phyloP scores from a whole-genome alignment of 768 basidiomycete genomes.

The Mrakia hoshinonis region DNA sequence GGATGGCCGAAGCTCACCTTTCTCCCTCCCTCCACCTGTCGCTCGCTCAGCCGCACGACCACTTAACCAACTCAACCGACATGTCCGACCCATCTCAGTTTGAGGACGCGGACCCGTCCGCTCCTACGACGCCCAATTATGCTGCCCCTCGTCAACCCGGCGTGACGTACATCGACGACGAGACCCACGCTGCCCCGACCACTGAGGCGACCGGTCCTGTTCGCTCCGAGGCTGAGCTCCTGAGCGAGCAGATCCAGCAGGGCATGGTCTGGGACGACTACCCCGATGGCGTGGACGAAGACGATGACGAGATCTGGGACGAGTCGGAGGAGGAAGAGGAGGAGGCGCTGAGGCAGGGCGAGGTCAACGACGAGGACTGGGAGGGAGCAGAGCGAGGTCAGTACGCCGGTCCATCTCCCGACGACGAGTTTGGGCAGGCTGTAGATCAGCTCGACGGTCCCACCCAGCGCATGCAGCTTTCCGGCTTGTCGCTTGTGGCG shows the following conservation, averaged over 20 bases:
- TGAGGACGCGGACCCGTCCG: neutral
- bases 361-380: conserved; percentile 42
- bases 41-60: neutral
- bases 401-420: neutral
- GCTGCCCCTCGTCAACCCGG: conserved; percentile 23
- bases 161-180: conserved; percentile 18
- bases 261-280: neutral
- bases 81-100: conserved; percentile 13
- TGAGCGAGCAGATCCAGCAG: neutral
- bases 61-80: neutral
- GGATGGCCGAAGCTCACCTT: neutral
- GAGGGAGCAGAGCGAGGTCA: conserved; percentile 40
- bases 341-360: conserved; percentile 21
- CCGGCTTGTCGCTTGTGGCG: neutral
- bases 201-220: neutral
- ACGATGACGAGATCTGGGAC: conserved; percentile 31
- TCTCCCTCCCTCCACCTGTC: neutral
- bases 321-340: conserved; percentile 33
- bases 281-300: conserved; percentile 27
- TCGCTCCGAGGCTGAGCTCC: neutral
- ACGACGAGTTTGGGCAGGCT: neutral
- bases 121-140: neutral
- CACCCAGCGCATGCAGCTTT: no score
- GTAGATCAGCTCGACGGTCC: no score
- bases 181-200: neutral